Evolutionary conservation across 176 grass and related monocot genomes (phyloP), one percentile per base, ranked within the genome.

Genomic region (Carex parvula): DNA sequence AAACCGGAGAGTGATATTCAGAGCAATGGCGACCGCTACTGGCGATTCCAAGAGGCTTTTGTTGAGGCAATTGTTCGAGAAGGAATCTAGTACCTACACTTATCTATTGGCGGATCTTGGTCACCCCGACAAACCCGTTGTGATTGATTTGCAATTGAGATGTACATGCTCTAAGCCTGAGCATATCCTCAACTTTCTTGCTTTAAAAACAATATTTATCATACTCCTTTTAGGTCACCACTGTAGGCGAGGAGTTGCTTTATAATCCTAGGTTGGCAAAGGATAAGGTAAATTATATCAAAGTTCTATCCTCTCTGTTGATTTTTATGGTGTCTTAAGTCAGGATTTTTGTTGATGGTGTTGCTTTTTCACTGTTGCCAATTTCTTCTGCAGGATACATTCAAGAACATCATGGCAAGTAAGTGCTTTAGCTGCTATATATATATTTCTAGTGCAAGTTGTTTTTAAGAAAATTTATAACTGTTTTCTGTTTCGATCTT

Each of bases 391-490:
- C 50, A 98, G 96, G 93, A 95, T 83, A 90, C 89, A 35, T 98
- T 98, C 83, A 90, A 92, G 80, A 72, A 79, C 0, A 90, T 98
- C 60, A 99, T 99, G 96, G 89, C 84, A 83, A 95, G 96, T 99
- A 90, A 93, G 93, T 82, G 79, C 16, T 53, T 33, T 60, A 2
- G 9, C 20, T 57, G 9, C 15, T 17, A 39, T 39, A 39, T 17
- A 39, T 39, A 39, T 39, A 39, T 39, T 39, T 39, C 37, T 39
- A 39, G 37, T 39, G 4, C 37, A 39, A 39, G 5, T 6, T 39
- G 37, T 39, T 39, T 39, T 39, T 39, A 39, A 39, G 18, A 71
- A 85, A 60, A 55, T 55, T 42, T 61, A 55, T 79, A 44, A 88
- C 64, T 42, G 3, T 92, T 81, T 50, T 67, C 37, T 66, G 8